Evolutionary conservation across 352 stramenopile species (phyloP).

Genomic region (Phytopythium chamaehyphon): DNA sequence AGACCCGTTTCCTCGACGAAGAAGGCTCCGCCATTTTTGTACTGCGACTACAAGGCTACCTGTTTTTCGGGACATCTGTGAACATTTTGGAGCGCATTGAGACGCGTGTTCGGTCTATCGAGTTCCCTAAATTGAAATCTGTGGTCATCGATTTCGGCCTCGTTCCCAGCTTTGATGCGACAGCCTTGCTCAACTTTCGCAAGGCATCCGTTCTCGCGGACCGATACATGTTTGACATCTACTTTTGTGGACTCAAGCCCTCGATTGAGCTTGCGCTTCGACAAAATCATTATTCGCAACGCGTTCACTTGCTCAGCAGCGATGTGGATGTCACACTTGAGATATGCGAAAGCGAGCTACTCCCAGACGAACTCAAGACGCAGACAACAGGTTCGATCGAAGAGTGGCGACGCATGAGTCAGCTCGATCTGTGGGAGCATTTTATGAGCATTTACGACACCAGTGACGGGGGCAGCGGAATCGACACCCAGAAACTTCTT

Average conservation of each 20-base stretch:
- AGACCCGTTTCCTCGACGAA: conserved; percentile 45
- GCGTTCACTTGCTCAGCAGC: conserved; percentile 45
- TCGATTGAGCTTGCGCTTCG: conserved; percentile 42
- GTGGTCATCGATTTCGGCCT: conserved; percentile 80
- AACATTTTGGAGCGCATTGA: conserved; percentile 76
- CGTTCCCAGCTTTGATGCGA: conserved; percentile 73
- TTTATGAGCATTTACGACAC: conserved; percentile 42
- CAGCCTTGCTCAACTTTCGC: conserved; percentile 71
- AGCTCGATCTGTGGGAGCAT: conserved; percentile 64
- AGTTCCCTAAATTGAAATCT: conserved; percentile 54
- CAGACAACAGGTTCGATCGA: conserved; percentile 24
- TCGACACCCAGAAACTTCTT: conserved; percentile 45
- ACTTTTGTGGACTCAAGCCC: conserved; percentile 64
- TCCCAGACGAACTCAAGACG: conserved; percentile 37
- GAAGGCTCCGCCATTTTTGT: conserved; percentile 65
- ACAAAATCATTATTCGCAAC: conserved; percentile 39
- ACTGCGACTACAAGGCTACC: conserved; percentile 68
- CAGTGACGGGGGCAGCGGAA: conserved; percentile 5
- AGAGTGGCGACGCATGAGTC: conserved; percentile 63
- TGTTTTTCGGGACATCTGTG: conserved; percentile 82
- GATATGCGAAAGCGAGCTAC: conserved; percentile 56
- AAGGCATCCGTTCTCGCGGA: conserved; percentile 59
- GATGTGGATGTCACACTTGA: conserved; percentile 58
- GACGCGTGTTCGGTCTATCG: conserved; percentile 53
- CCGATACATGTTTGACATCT: conserved; percentile 71